phyloP scores from a whole-genome alignment of 805 yeast genomes.

The Brettanomyces custersianus region DNA sequence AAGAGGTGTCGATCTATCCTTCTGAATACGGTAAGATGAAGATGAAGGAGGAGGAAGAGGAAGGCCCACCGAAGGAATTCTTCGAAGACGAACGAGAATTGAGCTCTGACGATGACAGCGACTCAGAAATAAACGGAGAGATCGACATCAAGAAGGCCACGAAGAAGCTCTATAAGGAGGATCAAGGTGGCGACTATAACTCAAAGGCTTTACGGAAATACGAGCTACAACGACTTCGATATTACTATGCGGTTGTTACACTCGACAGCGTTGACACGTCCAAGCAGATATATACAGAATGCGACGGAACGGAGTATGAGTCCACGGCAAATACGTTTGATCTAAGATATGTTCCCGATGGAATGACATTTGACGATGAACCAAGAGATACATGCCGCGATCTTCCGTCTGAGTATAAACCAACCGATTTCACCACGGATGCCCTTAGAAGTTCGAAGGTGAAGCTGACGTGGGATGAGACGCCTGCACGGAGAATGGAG shows the following conservation, averaged over 20 bases:
- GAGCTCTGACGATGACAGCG: conserved; percentile 29
- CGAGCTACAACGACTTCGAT: conserved; percentile 86
- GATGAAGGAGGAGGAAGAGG: conserved; percentile 79
- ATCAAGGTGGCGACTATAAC: conserved; percentile 73
- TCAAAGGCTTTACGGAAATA: conserved; percentile 77
- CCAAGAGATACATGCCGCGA: conserved; percentile 66
- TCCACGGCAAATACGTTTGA: conserved; percentile 93
- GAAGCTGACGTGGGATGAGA: conserved; percentile 96
- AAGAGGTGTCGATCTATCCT: conserved; percentile 67
- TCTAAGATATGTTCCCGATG: conserved; percentile 87
- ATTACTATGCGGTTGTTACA: conserved; percentile 82
- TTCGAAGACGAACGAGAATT: conserved; percentile 40
- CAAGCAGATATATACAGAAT: conserved; percentile 64
- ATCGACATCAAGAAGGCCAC: conserved; percentile 49
- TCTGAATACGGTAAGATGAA: conserved; percentile 90
- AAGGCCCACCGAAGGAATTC: conserved; percentile 87
- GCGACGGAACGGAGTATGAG: conserved; percentile 95
- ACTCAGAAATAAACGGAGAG: conserved; percentile 38
- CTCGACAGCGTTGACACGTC: conserved; percentile 75
- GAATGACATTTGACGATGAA: conserved; percentile 65
- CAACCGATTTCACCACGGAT: conserved; percentile 77
- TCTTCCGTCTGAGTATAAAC: conserved; percentile 73
- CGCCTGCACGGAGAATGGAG: conserved; percentile 80
- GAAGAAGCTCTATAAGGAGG: conserved; percentile 58
- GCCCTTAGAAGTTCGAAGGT: conserved; percentile 96